Conservation (phyloP, 176 grass and related monocot species). For the Aechmea fasciata region DNA sequence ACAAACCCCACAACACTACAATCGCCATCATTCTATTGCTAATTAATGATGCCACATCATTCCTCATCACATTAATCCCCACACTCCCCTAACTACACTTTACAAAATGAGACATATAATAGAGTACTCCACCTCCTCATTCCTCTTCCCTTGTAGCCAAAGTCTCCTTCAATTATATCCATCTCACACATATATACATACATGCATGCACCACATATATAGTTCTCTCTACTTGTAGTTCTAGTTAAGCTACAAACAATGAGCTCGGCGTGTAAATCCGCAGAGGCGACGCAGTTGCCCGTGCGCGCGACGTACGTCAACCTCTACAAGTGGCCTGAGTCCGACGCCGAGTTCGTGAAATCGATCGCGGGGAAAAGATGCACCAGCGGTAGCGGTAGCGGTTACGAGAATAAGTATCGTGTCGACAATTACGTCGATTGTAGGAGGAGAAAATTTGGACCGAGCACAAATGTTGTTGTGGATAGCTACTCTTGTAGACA, state of each 20-base stretch:
- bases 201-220: neutral
- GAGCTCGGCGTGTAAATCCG: conserved; percentile 60
- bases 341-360: conserved; percentile 85
- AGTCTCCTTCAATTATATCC: conserved; percentile 11
- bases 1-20: conserved; percentile 5
- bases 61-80: conserved; percentile 8
- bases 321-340: conserved; percentile 97
- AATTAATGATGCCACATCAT: conserved; percentile 49
- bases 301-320: conserved; percentile 68
- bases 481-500: conserved; percentile 96
- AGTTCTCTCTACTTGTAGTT: neutral
- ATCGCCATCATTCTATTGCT: conserved; percentile 11
- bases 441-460: conserved; percentile 10
- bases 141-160: conserved; percentile 63
- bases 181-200: neutral
- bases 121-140: neutral
- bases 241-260: conserved; percentile 16
- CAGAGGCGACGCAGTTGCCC: conserved; percentile 36
- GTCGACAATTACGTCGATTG: neutral
- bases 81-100: neutral
- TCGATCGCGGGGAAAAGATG: conserved; percentile 40
- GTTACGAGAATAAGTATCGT: neutral
- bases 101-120: neutral
- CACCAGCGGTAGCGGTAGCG: neutral
- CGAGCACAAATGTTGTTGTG: conserved; percentile 34